phyloP scores from a whole-genome alignment of 768 basidiomycete genomes.

The Tylopilus cervinicoccineus region DNA sequence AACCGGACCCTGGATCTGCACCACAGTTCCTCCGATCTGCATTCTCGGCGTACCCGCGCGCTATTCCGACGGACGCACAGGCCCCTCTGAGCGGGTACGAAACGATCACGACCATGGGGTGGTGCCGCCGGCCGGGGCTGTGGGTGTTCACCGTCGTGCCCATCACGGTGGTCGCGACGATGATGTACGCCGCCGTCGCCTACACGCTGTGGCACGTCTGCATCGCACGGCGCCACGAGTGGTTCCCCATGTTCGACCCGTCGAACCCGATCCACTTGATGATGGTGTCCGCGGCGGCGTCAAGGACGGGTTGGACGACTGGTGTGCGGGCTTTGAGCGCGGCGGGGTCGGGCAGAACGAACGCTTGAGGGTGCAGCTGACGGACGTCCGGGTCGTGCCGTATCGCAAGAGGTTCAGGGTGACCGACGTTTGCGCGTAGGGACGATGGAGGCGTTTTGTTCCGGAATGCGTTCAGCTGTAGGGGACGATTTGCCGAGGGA shows the following conservation, averaged over 20 bases:
- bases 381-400: neutral
- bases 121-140: neutral
- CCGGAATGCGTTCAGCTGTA: too few relatives aligned
- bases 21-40: slow-evolving; percentile 3
- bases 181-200: slow-evolving; percentile 1
- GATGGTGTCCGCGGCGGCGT: neutral
- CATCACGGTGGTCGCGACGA: slow-evolving; percentile 3
- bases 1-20: neutral
- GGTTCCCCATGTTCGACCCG: slow-evolving; percentile 2
- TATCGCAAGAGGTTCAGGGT: slow-evolving; percentile 3
- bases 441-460: too few relatives aligned
- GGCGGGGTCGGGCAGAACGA: neutral
- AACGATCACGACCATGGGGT: neutral
- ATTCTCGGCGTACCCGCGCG: neutral
- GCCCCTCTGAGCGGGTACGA: neutral
- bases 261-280: slow-evolving; percentile 3
- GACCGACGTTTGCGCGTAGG: neutral
- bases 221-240: neutral
- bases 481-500: too few relatives aligned
- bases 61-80: neutral
- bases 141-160: slow-evolving; percentile 3
- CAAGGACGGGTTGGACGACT: neutral
- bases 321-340: neutral
- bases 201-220: slow-evolving; percentile 6
- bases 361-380: neutral